phyloP scores from a whole-genome alignment of 1,284 basidiomycete genomes.

The Apiotrichum gamsii region DNA sequence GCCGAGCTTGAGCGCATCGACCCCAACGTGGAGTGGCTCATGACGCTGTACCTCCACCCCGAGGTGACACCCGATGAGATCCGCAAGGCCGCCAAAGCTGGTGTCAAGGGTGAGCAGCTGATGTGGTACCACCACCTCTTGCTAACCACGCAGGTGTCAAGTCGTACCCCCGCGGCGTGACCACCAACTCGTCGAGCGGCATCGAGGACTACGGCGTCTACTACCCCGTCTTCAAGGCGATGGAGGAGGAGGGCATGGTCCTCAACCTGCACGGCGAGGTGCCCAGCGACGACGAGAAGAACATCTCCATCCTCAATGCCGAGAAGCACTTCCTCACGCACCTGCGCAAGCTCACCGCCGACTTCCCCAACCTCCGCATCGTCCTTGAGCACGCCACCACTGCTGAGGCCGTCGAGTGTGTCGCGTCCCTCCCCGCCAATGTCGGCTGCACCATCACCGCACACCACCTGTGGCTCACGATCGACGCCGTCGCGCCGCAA shows the following conservation, averaged over 20 bases:
- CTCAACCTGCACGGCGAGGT: constrained; percentile 97
- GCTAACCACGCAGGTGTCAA: constrained; percentile 97
- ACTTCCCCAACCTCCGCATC: constrained; percentile 89
- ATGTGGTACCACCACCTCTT: background rate
- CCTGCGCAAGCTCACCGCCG: constrained; percentile 69
- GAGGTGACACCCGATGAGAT: constrained; percentile 88
- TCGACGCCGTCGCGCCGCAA: constrained; percentile 97
- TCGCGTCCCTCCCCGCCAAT: constrained; percentile 74
- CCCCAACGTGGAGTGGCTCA: constrained; percentile 75
- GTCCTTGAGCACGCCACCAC: constrained; percentile 99
- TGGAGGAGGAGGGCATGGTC: constrained; percentile 90
- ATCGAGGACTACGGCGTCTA: constrained; percentile 95
- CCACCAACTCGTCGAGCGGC: constrained; percentile 93
- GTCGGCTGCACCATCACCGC: constrained; percentile 97
- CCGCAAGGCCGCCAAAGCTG: constrained; percentile 72
- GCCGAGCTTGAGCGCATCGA: constrained; percentile 67
- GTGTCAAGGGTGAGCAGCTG: constrained; percentile 61
- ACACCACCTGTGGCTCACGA: constrained; percentile 88
- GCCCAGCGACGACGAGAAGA: constrained; percentile 78
- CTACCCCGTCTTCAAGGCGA: constrained; percentile 88
- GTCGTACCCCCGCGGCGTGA: constrained; percentile 94
- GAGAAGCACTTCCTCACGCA: constrained; percentile 87
- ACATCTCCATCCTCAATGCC: constrained; percentile 90
- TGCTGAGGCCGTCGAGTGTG: constrained; percentile 83
- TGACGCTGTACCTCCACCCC: constrained; percentile 92